phyloP scores from a whole-genome alignment of 176 grass and related monocot genomes.

The Rhynchospora breviuscula region DNA sequence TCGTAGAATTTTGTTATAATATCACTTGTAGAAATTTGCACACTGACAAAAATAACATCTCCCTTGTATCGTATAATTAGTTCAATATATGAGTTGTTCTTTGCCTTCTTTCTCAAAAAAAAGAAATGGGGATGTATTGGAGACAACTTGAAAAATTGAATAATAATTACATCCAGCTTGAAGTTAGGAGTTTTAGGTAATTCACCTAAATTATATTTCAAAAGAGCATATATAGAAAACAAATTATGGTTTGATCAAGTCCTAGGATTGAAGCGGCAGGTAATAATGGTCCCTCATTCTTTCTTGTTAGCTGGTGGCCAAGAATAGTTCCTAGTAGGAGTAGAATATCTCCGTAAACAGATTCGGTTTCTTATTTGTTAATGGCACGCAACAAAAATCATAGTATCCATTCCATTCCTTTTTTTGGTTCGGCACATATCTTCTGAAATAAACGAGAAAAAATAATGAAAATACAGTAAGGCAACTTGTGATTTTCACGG shows the following conservation, averaged over 20 bases:
- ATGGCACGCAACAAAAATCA: background rate
- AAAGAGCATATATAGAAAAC: too few relatives aligned
- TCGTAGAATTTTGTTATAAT: background rate
- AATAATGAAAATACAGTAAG: too few relatives aligned
- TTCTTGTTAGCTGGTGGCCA: background rate
- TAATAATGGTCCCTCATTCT: background rate
- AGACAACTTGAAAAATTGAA: background rate
- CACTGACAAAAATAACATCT: background rate
- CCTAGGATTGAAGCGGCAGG: background rate
- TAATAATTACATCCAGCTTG: background rate
- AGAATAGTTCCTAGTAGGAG: background rate
- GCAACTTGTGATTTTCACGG: background rate
- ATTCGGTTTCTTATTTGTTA: background rate
- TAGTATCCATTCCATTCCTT: too few relatives aligned
- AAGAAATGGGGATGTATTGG: background rate
- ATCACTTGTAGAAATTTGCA: background rate
- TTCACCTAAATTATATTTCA: background rate
- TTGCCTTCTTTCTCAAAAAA: too few relatives aligned
- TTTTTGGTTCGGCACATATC: too few relatives aligned
- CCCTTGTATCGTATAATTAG: background rate
- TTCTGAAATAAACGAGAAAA: too few relatives aligned
- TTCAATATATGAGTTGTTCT: too few relatives aligned
- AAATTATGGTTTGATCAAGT: background rate
- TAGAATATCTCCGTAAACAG: background rate
- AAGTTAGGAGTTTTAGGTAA: background rate